These are phyloP conservation scores for Insectozyma bohioensis DNA, from an alignment of 1,139 yeast species.

Conservation along the genomic window DNA sequence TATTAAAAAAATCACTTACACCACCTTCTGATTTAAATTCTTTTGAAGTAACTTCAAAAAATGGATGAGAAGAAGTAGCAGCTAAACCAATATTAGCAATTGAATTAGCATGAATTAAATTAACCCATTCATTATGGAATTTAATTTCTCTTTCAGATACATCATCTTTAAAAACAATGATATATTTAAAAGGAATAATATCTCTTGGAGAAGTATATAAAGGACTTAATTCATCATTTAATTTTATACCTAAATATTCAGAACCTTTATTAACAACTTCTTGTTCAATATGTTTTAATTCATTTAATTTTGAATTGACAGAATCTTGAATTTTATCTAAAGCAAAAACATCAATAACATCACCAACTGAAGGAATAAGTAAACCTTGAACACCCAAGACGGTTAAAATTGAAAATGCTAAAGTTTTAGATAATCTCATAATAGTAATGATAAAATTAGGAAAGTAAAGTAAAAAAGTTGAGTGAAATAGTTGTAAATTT, in stretches of 20 bases:
- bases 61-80: conserved; percentile 24
- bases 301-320: conserved; percentile 8
- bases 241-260: conserved; percentile 15
- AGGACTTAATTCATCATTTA: conserved; percentile 29
- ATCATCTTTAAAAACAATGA: conserved; percentile 35
- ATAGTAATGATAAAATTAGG: too few species aligned
- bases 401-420: conserved; percentile 54
- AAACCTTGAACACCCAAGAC: conserved; percentile 63
- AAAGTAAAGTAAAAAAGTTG: too few species aligned
- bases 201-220: conserved; percentile 42
- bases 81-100: conserved; percentile 57
- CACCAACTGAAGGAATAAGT: conserved; percentile 57
- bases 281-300: conserved; percentile 9
- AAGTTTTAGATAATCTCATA: conserved; percentile 50
- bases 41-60: conserved; percentile 20
- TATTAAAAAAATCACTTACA: conserved; percentile 55
- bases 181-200: conserved; percentile 52
- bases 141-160: conserved; percentile 41
- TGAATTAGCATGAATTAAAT: conserved; percentile 41
- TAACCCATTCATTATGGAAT: conserved; percentile 67
- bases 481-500: too few species aligned
- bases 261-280: conserved; percentile 17
- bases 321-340: conserved; percentile 9
- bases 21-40: conserved; percentile 50
- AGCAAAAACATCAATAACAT: conserved; percentile 40